Base-by-base conservation (phyloP, 192 early-diverging fungal genomes). In the Funneliformis mosseae region DNA sequence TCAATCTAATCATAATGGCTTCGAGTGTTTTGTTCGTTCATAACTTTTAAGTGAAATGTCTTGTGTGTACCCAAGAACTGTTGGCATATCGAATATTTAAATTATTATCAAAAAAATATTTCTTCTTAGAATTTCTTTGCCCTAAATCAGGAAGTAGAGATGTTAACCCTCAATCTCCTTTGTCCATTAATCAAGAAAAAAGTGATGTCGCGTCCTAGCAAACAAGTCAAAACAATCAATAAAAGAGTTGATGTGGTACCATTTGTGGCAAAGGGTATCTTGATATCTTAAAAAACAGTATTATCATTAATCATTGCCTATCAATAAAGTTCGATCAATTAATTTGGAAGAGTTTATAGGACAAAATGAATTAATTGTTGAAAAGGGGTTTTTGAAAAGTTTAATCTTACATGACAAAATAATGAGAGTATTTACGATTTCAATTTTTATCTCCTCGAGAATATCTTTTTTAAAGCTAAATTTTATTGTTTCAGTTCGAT, bases 301-400 rank as follows among this genome's bases (percentile, higher is more conserved):
- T 33, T 71, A 43, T 33, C 10, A 71, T 43, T 43, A 14, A 71
- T 39, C 16, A 23, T 71, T 43, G 1, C 9, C 33, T 28, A 55
- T 48, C 0, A 3, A 33, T 33, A 43, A 81, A 80, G 91, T 88
- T 8, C 83, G 93, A 46, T 93, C 93, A 4, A 82, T 33, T 0
- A 84, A 12, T 9, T 80, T 95, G 8, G 91, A 91, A 9, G 86
- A 92, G 10, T 93, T 95, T 82, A 87, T 94, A 12, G 94, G 94
- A 27, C 95, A 97, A 77, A 74, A 86, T 3, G 88, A 90, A 23
- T 78, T 96, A 4, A 84, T 95, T 6, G 94, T 94, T 0, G 82
- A 90, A 5, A 79, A 83, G 10, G 90, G 91, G 10, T 83, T 95
- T 0, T 82, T 97, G 46, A 87, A 91, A 5, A 74, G 75, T 10